phyloP scores from a whole-genome alignment of 805 yeast genomes.

The Starmerella davenportii region DNA sequence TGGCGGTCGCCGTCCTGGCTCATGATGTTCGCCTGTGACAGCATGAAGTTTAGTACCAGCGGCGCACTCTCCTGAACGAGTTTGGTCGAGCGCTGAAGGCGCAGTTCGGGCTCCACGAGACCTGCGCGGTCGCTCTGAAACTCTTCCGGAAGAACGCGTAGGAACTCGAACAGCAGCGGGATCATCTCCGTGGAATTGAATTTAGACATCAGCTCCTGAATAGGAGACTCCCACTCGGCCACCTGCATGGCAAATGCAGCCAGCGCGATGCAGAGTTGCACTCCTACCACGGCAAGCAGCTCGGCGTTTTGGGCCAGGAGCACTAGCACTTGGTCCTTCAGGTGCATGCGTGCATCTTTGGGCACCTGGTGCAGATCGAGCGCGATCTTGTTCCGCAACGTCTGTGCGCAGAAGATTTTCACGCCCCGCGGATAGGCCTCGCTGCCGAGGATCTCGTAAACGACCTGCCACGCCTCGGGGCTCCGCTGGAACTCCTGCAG shows the following conservation, averaged over 20 bases:
- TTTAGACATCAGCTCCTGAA: constrained; percentile 43
- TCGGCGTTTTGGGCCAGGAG: constrained; percentile 33
- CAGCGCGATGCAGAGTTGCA: constrained; percentile 66
- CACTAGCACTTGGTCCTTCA: constrained; percentile 50
- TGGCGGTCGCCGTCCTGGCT: constrained; percentile 14
- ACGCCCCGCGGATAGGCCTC: constrained; percentile 32
- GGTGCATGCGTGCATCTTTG: constrained; percentile 32
- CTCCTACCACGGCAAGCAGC: constrained; percentile 41
- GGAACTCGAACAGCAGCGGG: constrained; percentile 45
- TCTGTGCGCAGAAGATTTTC: constrained; percentile 77
- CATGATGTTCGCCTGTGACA: constrained; percentile 28
- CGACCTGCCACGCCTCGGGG: constrained; percentile 52
- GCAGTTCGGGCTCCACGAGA: constrained; percentile 12
- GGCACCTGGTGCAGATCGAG: constrained; percentile 74
- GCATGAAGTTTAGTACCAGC: constrained; percentile 45
- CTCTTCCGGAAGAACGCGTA: constrained; percentile 84
- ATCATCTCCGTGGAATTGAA: constrained; percentile 27
- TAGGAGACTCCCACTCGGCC: constrained; percentile 51
- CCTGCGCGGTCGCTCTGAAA: constrained; percentile 67
- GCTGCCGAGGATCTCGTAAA: constrained; percentile 35
- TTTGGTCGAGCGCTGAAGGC: constrained; percentile 34
- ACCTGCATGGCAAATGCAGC: constrained; percentile 70
- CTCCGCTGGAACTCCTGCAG: constrained; percentile 66
- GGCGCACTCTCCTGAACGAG: constrained; percentile 51
- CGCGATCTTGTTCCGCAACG: constrained; percentile 65